Conservation (phyloP, 75 land plant species). For the Pinus albicaulis region DNA sequence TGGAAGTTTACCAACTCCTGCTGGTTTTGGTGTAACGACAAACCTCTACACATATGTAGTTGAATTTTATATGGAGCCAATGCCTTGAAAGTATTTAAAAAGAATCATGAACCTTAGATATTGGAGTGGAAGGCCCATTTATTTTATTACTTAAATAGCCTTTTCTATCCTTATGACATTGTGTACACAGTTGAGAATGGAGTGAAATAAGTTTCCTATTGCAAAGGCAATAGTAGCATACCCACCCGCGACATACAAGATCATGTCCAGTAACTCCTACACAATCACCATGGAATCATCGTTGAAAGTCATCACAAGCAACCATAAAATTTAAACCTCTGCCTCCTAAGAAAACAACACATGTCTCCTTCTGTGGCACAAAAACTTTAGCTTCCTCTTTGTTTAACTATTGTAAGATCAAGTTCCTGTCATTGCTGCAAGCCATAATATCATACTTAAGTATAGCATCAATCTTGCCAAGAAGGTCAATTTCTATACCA, state of each 20-base stretch:
- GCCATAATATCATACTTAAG: conserved; percentile 75
- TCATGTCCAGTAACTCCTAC: conserved; percentile 63
- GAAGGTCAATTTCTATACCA: conserved; percentile 88
- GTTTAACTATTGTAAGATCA: conserved; percentile 65
- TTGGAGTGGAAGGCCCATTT: conserved; percentile 21
- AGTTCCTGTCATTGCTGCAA: conserved; percentile 59
- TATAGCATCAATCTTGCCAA: conserved; percentile 92
- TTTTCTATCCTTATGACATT: conserved; percentile 17
- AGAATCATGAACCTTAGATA: conserved; percentile 60
- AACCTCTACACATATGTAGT: conserved; percentile 69
- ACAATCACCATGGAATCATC: conserved; percentile 84
- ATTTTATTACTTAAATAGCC: not conserved
- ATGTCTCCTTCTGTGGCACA: conserved; percentile 30
- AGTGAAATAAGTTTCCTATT: conserved; percentile 66
- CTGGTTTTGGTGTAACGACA: too few relatives aligned
- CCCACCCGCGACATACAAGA: conserved; percentile 49
- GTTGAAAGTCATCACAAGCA: conserved; percentile 68
- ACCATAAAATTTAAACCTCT: conserved; percentile 39
- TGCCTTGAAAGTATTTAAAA: conserved; percentile 76
- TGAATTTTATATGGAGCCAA: conserved; percentile 57
- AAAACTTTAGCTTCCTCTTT: conserved; percentile 1
- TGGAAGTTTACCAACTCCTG: too few relatives aligned
- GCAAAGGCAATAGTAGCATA: conserved; percentile 76
- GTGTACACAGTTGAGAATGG: conserved; percentile 36
- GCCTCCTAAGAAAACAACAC: conserved; percentile 61